Base-by-base conservation (phyloP, 1,284 basidiomycete genomes). In the Malassezia brasiliensis region DNA sequence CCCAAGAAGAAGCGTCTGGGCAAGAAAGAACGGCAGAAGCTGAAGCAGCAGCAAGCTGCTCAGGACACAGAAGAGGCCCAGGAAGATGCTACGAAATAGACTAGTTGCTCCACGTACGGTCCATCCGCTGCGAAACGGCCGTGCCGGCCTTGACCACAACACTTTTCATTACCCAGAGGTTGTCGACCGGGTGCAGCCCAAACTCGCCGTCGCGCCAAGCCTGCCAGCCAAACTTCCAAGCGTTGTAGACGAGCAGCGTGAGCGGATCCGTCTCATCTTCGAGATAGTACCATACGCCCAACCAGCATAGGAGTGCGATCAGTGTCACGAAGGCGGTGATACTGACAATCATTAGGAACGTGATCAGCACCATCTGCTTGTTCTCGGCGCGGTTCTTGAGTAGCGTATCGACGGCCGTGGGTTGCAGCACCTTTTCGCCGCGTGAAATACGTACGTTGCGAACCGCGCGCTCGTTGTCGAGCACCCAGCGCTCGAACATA, bases 1-100 rank as follows among this genome's bases (percentile, higher is more conserved):
- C 69, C 76, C 12, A 76, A 77, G 59, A 76, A 77, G 59, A 78
- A 77, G 68, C 63, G 68, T 25, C 35, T 63, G 48, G 68, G 68
- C 14, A 65, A 63, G 57, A 68, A 69, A 59, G 64, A 69, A 57
- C 59, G 67, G 25, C 41, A 53, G 37, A 55, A 50, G n/a, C 39
- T 62, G 34, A 69, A 66, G 54, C 52, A 56, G 36, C 10, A 41
- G 17, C 10, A 32, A 19, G 28, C 31, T 17, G 20, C 11, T 12
- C 46, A 11, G 28, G 17, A 41, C 20, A 28, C 40, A 7, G 40
- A 14, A 22, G 7, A n/a, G n/a, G 37, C 25, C 25, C 25, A 28
- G 25, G 25, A 28, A 28, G 25, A 28, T 28, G 25, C 25, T 28
- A 28, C 25, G 25, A 28, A 28, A 28, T 28, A 28, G 25, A 28